phyloP scores from a whole-genome alignment of 345 rosid species.

The Populus euphratica region DNA sequence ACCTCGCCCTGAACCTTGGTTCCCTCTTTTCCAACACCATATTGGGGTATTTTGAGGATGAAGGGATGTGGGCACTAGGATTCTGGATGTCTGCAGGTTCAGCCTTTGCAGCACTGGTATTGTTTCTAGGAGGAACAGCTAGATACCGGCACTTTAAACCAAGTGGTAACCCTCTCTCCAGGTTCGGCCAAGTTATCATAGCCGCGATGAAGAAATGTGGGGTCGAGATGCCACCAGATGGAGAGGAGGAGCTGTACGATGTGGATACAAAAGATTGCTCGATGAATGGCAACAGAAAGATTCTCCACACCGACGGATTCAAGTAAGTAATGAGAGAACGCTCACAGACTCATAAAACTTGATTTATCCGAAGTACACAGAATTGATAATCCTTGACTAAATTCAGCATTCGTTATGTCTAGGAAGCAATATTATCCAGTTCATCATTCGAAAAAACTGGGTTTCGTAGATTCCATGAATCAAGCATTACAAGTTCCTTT shows the following conservation, averaged over 20 bases:
- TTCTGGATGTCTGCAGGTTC: slow-evolving; percentile 93
- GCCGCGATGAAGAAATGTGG: slow-evolving; percentile 79
- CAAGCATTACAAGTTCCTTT: neutral
- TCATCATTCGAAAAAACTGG: neutral
- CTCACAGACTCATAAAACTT: neutral
- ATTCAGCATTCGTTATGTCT: neutral
- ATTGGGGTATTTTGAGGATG: slow-evolving; percentile 84
- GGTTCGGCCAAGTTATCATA: slow-evolving; percentile 77
- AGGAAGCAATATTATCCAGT: neutral
- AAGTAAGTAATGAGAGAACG: slow-evolving; percentile 43
- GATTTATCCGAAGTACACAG: neutral
- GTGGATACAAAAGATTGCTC: slow-evolving; percentile 38
- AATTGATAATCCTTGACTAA: neutral
- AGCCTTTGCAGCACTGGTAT: slow-evolving; percentile 64
- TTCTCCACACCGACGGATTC: slow-evolving; percentile 85
- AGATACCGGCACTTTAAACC: slow-evolving; percentile 88
- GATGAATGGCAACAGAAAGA: slow-evolving; percentile 53
- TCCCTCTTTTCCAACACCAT: slow-evolving; percentile 95
- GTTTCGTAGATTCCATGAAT: neutral
- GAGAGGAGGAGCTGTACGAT: slow-evolving; percentile 46
- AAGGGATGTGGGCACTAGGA: slow-evolving; percentile 91
- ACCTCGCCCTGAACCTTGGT: slow-evolving; percentile 87
- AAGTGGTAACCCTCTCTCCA: slow-evolving; percentile 74
- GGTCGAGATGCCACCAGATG: slow-evolving; percentile 38
- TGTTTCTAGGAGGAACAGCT: slow-evolving; percentile 70